Evolutionary conservation across 2,329 filamentous ascomycete species (phyloP), one percentile per base, ranked within the genome.

Genomic region (Claviceps monticola): DNA sequence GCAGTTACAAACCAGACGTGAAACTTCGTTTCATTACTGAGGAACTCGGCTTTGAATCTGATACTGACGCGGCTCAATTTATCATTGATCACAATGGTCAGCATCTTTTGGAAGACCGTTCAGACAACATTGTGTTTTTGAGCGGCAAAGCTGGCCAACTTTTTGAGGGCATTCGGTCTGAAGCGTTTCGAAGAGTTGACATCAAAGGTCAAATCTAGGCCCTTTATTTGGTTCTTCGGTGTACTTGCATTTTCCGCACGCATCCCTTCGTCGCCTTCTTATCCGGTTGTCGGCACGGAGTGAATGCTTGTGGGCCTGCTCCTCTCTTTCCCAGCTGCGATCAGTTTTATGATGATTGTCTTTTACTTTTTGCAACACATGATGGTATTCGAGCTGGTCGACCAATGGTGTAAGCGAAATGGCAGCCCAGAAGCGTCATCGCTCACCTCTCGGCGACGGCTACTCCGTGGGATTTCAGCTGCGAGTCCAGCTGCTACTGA

Each of bases 161-260:
- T 19, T 95, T 97, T 68, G 88, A 96, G 64, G 66, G 71, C 50
- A 80, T 86, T 54, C 85, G 83, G 65, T 69, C 74, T 41, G 75
- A 77, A 56, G 91, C 91, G 48, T 94, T 95, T 69, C 79, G 81
- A 63, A 84, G 83, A 65, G 85, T 97, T 74, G 90, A 97, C 71
- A 94, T 97, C 74, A 96, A 97, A 73, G 90, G 91, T 63, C 91
- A 97, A 71, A 95, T 96, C 64, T 93, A 73, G 84, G 59, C 50
- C 9, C 29, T 21, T 34, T 37, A 36, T 21, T 9, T 7, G 19
- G 23, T 17, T 45, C 37, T 50, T 48, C 29, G 23, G 43, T 47
- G 36, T 48, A 52, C 19, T 46, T 39, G 36, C 2, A 47, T 47
- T 26, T 26, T 48, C 13, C 11, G 4, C 29, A 47, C 29, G 23